phyloP scores from a whole-genome alignment of 1,284 basidiomycete genomes.

The Ganoderma boninense region DNA sequence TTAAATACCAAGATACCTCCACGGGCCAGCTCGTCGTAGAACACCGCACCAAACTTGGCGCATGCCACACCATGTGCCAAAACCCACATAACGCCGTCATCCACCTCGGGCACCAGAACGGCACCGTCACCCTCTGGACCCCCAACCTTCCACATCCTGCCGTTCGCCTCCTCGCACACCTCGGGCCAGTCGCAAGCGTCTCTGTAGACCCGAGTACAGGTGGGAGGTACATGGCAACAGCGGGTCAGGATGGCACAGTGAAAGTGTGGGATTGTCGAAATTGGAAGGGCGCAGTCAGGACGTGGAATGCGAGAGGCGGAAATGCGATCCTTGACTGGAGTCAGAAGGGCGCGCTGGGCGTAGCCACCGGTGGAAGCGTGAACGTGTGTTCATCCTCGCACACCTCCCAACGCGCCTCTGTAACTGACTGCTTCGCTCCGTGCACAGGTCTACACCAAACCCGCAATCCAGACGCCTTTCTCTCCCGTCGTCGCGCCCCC shows the following conservation, averaged over 20 bases:
- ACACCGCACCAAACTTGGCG: conserved; percentile 92
- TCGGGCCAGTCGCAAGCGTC: conserved; percentile 87
- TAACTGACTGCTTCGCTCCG: neutral
- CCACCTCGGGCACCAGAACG: conserved; percentile 93
- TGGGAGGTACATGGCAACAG: conserved; percentile 92
- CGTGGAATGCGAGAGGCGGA: conserved; percentile 79
- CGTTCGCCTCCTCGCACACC: conserved; percentile 91
- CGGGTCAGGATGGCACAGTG: conserved; percentile 88
- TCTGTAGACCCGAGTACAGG: conserved; percentile 85
- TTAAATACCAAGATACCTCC: conserved; percentile 98
- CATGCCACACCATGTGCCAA: conserved; percentile 89
- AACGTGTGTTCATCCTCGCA: conserved; percentile 61
- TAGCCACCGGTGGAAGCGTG: conserved; percentile 83
- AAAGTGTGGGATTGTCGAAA: conserved; percentile 98
- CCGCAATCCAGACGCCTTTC: conserved; percentile 67
- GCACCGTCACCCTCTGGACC: conserved; percentile 94
- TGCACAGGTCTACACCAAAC: conserved; percentile 71
- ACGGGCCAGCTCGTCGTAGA: conserved; percentile 90
- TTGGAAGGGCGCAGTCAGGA: conserved; percentile 88
- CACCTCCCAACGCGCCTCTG: neutral
- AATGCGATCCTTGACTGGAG: conserved; percentile 78
- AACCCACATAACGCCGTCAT: conserved; percentile 94
- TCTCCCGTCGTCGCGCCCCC: conserved; percentile 66
- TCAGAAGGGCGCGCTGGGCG: conserved; percentile 84
- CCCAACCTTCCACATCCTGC: conserved; percentile 93